Evolutionary conservation across 495 filamentous ascomycete species (phyloP).

Genomic region (Trichoderma reesei): DNA sequence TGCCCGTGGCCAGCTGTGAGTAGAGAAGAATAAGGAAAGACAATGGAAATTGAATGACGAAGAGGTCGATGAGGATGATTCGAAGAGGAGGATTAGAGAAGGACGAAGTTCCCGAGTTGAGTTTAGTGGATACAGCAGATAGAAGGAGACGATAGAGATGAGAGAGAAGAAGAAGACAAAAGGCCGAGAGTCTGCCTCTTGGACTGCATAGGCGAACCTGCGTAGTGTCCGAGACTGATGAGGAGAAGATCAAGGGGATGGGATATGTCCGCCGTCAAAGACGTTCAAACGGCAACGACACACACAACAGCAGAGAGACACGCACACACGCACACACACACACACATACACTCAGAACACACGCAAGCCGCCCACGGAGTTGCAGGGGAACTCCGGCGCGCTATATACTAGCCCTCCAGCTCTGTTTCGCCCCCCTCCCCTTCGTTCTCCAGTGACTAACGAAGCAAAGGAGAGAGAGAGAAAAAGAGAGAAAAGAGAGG

Average conservation of each 20-base stretch:
- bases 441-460: no score
- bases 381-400: not conserved
- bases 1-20: not conserved
- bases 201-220: not conserved
- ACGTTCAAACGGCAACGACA: not conserved
- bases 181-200: not conserved
- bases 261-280: not conserved
- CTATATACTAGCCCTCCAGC: not conserved
- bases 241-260: not conserved
- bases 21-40: not conserved
- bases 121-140: no score
- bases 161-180: not conserved
- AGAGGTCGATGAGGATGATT: not conserved
- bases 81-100: not conserved
- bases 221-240: not conserved
- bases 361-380: no score
- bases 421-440: no score
- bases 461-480: no score
- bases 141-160: not conserved
- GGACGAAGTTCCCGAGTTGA: no score
- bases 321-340: no score
- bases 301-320: not conserved
- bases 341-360: no score
- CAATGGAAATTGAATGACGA: not conserved
- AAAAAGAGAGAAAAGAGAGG: no score